Percentiles rank a stretch among this genome's conserved stretches.
Conservation (phyloP, 352 stramenopile species). For the Paralagenidium karlingii region DNA sequence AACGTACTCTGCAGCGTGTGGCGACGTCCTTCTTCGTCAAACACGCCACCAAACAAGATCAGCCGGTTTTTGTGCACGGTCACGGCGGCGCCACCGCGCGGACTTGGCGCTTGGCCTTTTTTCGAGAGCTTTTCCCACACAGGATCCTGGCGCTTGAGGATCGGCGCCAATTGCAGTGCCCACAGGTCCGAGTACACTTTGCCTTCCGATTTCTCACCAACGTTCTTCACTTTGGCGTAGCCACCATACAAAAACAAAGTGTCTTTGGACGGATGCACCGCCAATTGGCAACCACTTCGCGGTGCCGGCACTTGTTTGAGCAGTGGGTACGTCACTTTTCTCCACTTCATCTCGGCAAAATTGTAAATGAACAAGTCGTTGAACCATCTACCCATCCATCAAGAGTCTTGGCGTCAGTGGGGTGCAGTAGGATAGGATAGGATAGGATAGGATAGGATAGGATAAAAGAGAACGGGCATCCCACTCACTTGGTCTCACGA, state of each 20-base stretch:
- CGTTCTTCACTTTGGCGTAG: constrained; percentile 93
- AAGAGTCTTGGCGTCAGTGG: neutral
- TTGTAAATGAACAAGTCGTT: constrained; percentile 92
- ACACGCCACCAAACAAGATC: constrained; percentile 94
- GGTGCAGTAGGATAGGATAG: neutral
- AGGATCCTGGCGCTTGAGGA: constrained; percentile 82
- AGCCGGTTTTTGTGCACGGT: constrained; percentile 91
- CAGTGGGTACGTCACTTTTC: constrained; percentile 57
- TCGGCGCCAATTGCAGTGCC: constrained; percentile 85
- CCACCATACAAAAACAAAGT: constrained; percentile 90
- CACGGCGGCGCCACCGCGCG: constrained; percentile 67
- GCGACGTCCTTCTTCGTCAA: constrained; percentile 83
- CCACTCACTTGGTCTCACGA: constrained; percentile 58
- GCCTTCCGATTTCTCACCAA: constrained; percentile 83
- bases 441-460: neutral
- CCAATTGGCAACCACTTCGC: constrained; percentile 74
- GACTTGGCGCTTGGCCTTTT: constrained; percentile 75
- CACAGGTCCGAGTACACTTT: constrained; percentile 94
- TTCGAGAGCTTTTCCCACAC: constrained; percentile 91
- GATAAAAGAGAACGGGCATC: neutral
- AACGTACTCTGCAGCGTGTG: constrained; percentile 86
- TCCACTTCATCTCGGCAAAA: constrained; percentile 83
- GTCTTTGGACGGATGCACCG: constrained; percentile 79
- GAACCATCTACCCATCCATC: constrained; percentile 67
- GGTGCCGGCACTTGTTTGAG: constrained; percentile 47